These are phyloP conservation scores for Calocybe gangraenosa DNA, from an alignment of 768 basidiomycete genomes.

Conservation along the genomic window DNA sequence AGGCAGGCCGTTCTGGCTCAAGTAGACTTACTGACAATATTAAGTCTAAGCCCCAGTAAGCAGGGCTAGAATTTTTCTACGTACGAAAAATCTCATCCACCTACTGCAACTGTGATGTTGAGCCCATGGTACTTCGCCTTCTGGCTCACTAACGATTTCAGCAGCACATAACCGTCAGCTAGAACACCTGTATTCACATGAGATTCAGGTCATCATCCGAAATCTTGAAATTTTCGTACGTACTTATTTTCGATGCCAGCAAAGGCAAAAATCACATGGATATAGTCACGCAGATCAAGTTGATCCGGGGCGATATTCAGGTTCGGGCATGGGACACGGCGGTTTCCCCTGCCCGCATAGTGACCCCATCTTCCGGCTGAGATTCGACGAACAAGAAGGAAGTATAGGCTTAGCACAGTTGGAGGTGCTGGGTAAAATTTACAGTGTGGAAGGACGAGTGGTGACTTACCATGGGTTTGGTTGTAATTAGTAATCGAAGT, in stretches of 20 bases:
- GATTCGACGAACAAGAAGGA: constrained; percentile 15
- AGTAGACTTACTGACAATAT: too few relatives aligned
- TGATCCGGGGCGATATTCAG: too few relatives aligned
- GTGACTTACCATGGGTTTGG: too few relatives aligned
- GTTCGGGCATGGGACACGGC: too few relatives aligned
- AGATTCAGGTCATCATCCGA: constrained; percentile 4
- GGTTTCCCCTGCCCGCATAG: too few relatives aligned
- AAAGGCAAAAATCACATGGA: constrained; percentile 16
- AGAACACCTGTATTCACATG: too few relatives aligned
- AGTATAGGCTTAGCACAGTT: constrained; percentile 13
- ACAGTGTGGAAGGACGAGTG: constrained; percentile 8
- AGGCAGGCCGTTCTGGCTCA: too few relatives aligned
- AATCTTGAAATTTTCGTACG: constrained; percentile 6
- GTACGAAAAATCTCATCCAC: constrained; percentile 18
- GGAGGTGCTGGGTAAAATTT: constrained; percentile 7
- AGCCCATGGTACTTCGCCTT: constrained; percentile 9
- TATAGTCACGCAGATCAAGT: constrained; percentile 15
- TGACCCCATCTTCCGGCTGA: too few relatives aligned
- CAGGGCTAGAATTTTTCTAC: too few relatives aligned
- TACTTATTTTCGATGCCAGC: constrained; percentile 14
- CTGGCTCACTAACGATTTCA: constrained; percentile 9
- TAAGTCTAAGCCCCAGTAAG: too few relatives aligned
- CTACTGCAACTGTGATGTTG: constrained; percentile 18
- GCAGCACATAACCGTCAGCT: too few relatives aligned
- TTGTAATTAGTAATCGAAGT: constrained; percentile 16